phyloP scores from a whole-genome alignment of 768 basidiomycete genomes.

The Agaricus bisporus region DNA sequence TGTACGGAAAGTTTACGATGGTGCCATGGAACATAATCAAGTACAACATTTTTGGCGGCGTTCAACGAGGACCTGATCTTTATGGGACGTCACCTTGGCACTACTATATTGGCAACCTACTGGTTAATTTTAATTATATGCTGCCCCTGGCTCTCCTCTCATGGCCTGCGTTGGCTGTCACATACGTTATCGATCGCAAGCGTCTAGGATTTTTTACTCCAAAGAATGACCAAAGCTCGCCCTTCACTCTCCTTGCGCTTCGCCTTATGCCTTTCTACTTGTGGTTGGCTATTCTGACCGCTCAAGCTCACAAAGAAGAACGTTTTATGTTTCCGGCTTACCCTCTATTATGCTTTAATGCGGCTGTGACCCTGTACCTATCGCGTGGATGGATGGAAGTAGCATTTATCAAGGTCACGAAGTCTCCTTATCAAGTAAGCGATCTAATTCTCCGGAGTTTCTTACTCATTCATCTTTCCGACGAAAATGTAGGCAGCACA shows the following conservation, averaged over 20 bases:
- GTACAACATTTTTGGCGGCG: conserved; percentile 87
- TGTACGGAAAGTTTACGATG: conserved; percentile 73
- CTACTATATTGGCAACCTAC: conserved; percentile 84
- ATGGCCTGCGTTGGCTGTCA: conserved; percentile 71
- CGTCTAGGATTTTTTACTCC: conserved; percentile 56
- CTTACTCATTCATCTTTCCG: conserved; percentile 3
- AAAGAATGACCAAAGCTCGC: conserved; percentile 62
- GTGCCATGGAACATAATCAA: conserved; percentile 91
- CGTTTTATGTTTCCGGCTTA: conserved; percentile 98
- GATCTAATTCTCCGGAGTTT: not conserved
- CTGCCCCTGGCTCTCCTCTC: conserved; percentile 76
- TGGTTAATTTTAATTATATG: conserved; percentile 91
- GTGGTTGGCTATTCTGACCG: conserved; percentile 77
- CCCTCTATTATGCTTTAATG: conserved; percentile 89
- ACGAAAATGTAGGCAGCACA: conserved; percentile 57
- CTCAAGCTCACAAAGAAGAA: conserved; percentile 95
- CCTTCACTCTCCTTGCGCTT: conserved; percentile 69
- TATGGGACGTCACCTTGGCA: conserved; percentile 88
- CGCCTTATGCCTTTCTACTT: conserved; percentile 87
- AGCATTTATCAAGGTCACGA: conserved; percentile 66
- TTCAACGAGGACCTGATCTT: conserved; percentile 78
- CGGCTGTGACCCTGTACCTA: conserved; percentile 82
- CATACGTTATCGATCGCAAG: conserved; percentile 67
- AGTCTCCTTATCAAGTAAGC: conserved; percentile 80
- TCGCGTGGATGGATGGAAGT: conserved; percentile 83